Evolutionary conservation across 768 basidiomycete species (phyloP).

Genomic region (Pleurotus tuoliensis): DNA sequence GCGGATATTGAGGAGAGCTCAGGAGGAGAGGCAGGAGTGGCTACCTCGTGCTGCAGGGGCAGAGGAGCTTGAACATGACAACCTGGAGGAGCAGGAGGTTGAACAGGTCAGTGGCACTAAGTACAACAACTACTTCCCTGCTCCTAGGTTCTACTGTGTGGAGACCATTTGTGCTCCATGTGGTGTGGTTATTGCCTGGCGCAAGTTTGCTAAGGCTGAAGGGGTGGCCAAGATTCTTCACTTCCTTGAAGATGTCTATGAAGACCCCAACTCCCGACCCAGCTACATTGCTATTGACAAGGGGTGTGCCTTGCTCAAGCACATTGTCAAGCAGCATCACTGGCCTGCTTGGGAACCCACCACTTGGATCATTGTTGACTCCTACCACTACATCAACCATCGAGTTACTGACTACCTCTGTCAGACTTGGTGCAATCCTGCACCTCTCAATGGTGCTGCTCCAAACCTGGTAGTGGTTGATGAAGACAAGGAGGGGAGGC

Average conservation of each 20-base stretch:
- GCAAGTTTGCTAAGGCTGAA: conserved; percentile 24
- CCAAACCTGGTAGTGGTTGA: not conserved
- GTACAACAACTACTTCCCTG: conserved; percentile 24
- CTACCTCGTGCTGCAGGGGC: conserved; percentile 7
- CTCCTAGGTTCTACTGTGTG: conserved; percentile 9
- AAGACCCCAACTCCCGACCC: conserved; percentile 13
- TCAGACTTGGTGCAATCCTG: conserved; percentile 26
- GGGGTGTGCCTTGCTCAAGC: conserved; percentile 16
- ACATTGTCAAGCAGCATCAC: conserved; percentile 7
- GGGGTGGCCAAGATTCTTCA: conserved; percentile 17
- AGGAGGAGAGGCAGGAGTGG: conserved; percentile 2
- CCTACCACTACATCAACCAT: conserved; percentile 23
- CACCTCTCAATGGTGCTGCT: conserved; percentile 22
- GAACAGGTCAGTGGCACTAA: conserved; percentile 13
- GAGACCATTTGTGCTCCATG: conserved; percentile 13
- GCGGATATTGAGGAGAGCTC: not conserved
- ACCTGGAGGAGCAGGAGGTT: conserved; percentile 1
- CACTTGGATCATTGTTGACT: conserved; percentile 20
- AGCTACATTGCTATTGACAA: conserved; percentile 23
- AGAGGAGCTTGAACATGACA: conserved; percentile 7
- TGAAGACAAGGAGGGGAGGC: no score
- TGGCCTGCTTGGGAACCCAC: conserved; percentile 11
- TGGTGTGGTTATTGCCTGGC: conserved; percentile 24
- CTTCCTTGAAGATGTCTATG: conserved; percentile 18
- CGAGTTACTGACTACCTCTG: conserved; percentile 21